phyloP scores from a whole-genome alignment of 2,329 filamentous ascomycete species.

The Beauveria sp. region DNA sequence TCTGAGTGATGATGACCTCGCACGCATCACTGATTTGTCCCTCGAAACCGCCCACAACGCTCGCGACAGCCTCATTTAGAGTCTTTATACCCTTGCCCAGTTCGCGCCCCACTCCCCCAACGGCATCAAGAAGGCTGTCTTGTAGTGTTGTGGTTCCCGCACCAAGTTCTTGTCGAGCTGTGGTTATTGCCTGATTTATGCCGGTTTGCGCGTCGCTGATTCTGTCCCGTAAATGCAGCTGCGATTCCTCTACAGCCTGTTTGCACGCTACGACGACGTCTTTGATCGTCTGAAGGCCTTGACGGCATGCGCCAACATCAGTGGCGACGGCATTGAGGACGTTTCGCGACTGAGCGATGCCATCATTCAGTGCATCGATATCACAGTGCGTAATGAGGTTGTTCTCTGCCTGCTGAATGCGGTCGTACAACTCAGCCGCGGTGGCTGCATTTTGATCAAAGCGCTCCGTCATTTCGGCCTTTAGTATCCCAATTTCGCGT shows the following conservation, averaged over 20 bases:
- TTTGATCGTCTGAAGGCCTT: background rate
- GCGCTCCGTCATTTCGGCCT: background rate
- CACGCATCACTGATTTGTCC: background rate
- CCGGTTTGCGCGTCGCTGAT: background rate
- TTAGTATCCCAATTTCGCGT: background rate
- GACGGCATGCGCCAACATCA: background rate
- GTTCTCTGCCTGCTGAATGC: background rate
- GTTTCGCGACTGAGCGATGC: background rate
- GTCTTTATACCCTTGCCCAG: background rate
- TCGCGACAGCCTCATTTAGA: background rate
- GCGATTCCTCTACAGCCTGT: background rate
- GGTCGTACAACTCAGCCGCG: background rate
- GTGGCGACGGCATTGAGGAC: background rate
- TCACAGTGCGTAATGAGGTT: background rate
- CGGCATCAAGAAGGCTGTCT: background rate
- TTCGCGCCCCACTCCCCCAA: background rate
- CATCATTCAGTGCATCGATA: background rate
- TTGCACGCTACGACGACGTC: background rate
- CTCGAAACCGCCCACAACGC: background rate
- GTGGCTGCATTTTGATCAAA: background rate
- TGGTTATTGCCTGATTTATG: background rate
- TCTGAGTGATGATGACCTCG: background rate
- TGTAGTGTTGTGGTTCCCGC: background rate
- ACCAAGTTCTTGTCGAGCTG: background rate
- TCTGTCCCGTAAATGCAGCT: background rate